These are phyloP conservation scores for Paramyrothecium roridum DNA, from an alignment of 2,329 filamentous ascomycete genomes.

Conservation along the genomic window DNA sequence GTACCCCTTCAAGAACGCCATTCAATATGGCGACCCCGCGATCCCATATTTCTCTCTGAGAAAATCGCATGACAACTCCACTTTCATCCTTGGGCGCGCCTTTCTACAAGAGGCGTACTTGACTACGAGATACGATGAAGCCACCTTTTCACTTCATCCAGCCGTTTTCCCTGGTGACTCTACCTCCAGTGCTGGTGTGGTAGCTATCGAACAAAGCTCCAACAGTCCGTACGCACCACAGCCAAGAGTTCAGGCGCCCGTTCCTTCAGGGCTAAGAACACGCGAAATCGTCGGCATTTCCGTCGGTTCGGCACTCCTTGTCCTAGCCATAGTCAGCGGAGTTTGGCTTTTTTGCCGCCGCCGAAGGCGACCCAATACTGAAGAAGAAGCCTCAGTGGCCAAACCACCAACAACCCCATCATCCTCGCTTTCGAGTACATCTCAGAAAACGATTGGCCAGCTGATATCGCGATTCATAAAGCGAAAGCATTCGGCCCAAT, in stretches of 20 bases:
- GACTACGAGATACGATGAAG: constrained; percentile 53
- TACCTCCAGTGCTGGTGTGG: constrained; percentile 33
- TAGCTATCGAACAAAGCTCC: constrained; percentile 36
- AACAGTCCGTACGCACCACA: constrained; percentile 43
- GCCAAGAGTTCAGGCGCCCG: neutral
- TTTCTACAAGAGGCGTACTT: constrained; percentile 70
- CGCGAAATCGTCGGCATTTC: constrained; percentile 44
- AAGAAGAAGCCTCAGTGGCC: no score
- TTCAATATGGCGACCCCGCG: constrained; percentile 39
- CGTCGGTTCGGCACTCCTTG: constrained; percentile 23
- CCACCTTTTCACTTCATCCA: constrained; percentile 52
- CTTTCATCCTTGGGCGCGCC: constrained; percentile 62
- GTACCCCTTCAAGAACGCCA: constrained; percentile 44
- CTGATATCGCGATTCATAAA: neutral
- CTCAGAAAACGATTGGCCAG: no score
- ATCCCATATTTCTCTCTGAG: constrained; percentile 66
- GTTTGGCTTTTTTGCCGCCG: constrained; percentile 26
- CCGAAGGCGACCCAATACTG: constrained; percentile 13
- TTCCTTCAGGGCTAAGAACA: constrained; percentile 28
- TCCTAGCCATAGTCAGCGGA: no score
- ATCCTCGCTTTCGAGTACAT: no score
- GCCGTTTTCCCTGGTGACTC: constrained; percentile 48
- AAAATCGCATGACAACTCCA: constrained; percentile 46
- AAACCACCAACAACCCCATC: no score
- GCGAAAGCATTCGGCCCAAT: neutral